Base-by-base conservation (phyloP, 495 filamentous ascomycete species). In the Aspergillus diversus region DNA sequence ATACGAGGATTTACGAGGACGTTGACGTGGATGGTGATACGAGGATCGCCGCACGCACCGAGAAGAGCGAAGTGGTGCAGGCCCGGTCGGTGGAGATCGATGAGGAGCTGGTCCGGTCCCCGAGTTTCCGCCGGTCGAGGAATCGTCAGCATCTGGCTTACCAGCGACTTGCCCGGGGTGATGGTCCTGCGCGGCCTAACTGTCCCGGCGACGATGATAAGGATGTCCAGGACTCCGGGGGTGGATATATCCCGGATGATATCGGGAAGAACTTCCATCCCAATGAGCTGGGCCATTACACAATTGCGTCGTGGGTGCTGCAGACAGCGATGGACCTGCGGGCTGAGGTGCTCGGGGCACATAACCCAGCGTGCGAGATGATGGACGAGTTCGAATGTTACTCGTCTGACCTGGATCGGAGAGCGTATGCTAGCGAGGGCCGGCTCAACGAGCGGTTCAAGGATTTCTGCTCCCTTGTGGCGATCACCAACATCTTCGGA, bases 211-310 rank as follows among this genome's bases (percentile, higher is more conserved):
- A 55, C 35, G 21, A 47, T 4, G 59, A 50, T 17, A 3, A 43
- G 12, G 39, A 43, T 3, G n/a, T 43, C 4, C 39, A 43, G 39
- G 39, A 43, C 12, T 46, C 35, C 0, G 5, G 37, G 1, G 33
- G 34, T 4, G n/a, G 32, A 5, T 58, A 49, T 11, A 43, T 68
- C 21, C 71, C 69, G 43, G 67, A 73, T 66, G 5, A n/a, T 6
- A 32, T 69, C 53, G 67, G 47, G 31, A 64, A 61, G 34, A 63
- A 50, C 60, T 73, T 73, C 69, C 71, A 73, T 56, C 69, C 71
- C 12, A 73, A 71, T 61, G 46, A 68, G 58, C 27, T 50, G 4
- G 71, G 63, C 16, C 63, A 65, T 50, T 8, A 39, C 12, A 49
- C 58, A 4, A 70, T 74, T 7, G 71, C 71, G 1, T 61, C 69